Evolutionary conservation across 495 filamentous ascomycete genomes (phyloP), one percentile per base, ranked within the genome.

Genomic region (Podospora bellae-mahoneyi): DNA sequence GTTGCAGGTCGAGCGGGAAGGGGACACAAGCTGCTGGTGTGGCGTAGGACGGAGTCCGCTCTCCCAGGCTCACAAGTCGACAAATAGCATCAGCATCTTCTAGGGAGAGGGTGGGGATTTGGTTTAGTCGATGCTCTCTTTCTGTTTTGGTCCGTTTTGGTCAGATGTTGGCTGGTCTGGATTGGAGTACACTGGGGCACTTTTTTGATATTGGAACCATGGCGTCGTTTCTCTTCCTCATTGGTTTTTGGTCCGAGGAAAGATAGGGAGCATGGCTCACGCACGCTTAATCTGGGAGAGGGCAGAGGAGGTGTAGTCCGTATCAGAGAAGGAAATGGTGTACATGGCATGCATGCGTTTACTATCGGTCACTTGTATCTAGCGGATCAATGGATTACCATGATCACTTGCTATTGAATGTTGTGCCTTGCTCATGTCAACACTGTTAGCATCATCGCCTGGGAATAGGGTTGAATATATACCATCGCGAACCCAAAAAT

Each of bases 21-120:
- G 90, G 0, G 90, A 92, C 61, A 82, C 83, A 6, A 87, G 85
- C 48, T 96, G 92, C 74, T 96, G 92, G 92, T 96, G 92, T 78
- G 86, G 85, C 9, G 77, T 75, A 3, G 76, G 75, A n/a, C 64
- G 77, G 32, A 77, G 76, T 32, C 75, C 75, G 32, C 67, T 78
- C 19, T 76, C 75, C 39, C 60, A 64, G 20, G 63, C 64, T 55
- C 74, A 75, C 59, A 67, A 68, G 44, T 28, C 67, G 58, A 65
- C 66, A 55, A 27, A 73, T 34, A 75, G 75, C 64, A 67, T 59
- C 23, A 71, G 63, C 54, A 71, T 74, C 44, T 74, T 77, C 58
- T 74, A 72, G 66, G 66, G 34, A 60, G 62, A n/a, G 20, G 62
- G 28, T 59, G 39, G 64, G 64, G 64, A 67, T 13, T 60, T 66